phyloP scores from a whole-genome alignment of 257 asterid species.

The Marsdenia floribunda region DNA sequence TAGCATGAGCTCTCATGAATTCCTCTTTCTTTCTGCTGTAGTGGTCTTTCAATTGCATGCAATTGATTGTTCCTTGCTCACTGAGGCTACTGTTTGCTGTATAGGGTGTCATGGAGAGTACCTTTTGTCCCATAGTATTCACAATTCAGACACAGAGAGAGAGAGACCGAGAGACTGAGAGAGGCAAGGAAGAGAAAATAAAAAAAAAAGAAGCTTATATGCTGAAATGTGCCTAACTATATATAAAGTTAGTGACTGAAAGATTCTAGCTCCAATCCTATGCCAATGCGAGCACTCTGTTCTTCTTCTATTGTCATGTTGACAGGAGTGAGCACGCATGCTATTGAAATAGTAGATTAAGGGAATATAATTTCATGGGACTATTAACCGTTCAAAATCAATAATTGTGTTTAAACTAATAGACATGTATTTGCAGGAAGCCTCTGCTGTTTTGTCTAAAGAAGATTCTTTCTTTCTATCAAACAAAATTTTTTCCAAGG shows the following conservation, averaged over 20 bases:
- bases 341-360: background rate
- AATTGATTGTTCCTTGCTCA: background rate
- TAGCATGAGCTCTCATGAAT: background rate
- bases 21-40: background rate
- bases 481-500: background rate
- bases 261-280: background rate
- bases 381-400: background rate
- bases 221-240: background rate
- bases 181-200: too few relatives aligned
- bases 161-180: background rate
- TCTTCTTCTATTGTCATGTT: background rate
- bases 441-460: background rate
- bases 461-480: background rate
- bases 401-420: background rate
- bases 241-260: background rate
- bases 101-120: background rate
- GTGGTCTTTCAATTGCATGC: background rate
- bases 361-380: background rate
- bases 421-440: background rate
- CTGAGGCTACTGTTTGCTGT: background rate
- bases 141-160: background rate
- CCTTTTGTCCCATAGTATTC: background rate
- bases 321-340: background rate
- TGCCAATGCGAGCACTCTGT: background rate
- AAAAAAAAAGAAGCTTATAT: background rate